Conservation (phyloP, 768 basidiomycete species). For the Trametes elegans region DNA sequence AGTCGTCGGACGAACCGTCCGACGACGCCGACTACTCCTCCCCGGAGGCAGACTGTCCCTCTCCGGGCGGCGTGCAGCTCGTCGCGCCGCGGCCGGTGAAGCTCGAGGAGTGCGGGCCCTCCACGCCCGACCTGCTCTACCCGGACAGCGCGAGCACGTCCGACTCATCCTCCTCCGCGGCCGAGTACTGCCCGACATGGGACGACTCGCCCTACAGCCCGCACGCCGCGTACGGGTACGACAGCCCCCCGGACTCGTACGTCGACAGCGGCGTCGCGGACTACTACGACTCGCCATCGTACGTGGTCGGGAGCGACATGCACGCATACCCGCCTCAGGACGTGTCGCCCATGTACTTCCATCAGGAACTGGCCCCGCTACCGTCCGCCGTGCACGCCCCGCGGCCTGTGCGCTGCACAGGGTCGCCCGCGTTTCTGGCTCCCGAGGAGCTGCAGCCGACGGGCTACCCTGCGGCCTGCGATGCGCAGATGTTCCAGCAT, state of each 20-base stretch:
- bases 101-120: constrained; percentile 8
- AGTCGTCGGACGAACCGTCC: constrained; percentile 7
- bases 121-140: constrained; percentile 12
- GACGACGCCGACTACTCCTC: constrained; percentile 2
- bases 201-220: constrained; percentile 3
- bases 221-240: neutral
- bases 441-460: neutral
- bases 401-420: constrained; percentile 17
- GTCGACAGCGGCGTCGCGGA: neutral
- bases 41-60: neutral
- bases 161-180: neutral
- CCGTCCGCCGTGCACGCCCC: constrained; percentile 16
- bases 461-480: neutral
- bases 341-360: neutral
- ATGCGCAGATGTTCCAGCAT: constrained; percentile 4
- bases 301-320: constrained; percentile 1
- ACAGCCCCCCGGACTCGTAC: neutral
- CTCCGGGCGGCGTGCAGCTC: neutral
- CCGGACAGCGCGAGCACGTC: neutral
- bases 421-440: constrained; percentile 16
- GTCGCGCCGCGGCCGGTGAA: constrained; percentile 2
- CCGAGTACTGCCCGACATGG: constrained; percentile 3
- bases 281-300: constrained; percentile 14
- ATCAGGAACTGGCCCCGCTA: neutral
- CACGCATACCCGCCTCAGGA: neutral